phyloP scores from a whole-genome alignment of 2,329 filamentous ascomycete species.

The Beauveria sp. region DNA sequence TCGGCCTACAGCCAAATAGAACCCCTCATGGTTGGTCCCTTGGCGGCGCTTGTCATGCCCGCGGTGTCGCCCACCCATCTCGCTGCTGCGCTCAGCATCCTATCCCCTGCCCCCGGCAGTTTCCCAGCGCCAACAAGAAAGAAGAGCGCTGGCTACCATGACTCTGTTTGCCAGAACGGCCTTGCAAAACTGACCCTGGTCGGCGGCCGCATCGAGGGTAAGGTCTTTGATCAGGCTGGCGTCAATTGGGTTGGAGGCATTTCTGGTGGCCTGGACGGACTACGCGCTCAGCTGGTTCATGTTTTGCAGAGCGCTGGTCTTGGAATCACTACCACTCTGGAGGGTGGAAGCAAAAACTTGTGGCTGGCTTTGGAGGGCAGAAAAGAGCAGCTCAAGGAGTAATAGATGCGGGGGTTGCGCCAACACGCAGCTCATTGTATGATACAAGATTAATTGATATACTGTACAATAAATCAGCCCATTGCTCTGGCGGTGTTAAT shows the following conservation, averaged over 20 bases:
- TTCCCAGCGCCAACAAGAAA: slow-evolving; percentile 75
- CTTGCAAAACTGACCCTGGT: slow-evolving; percentile 82
- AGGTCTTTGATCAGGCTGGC: slow-evolving; percentile 70
- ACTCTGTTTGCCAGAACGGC: slow-evolving; percentile 68
- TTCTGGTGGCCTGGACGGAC: slow-evolving; percentile 68
- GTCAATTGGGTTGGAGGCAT: slow-evolving; percentile 63
- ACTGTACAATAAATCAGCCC: neutral
- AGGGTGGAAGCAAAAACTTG: slow-evolving; percentile 69
- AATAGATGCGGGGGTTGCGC: slow-evolving; percentile 1
- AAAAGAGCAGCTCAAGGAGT: slow-evolving; percentile 69
- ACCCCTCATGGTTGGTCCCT: slow-evolving; percentile 71
- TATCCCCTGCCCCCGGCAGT: slow-evolving; percentile 60
- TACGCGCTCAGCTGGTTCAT: slow-evolving; percentile 72
- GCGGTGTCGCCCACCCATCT: slow-evolving; percentile 76
- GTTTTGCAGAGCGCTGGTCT: slow-evolving; percentile 76
- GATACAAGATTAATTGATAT: neutral
- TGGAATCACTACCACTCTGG: slow-evolving; percentile 68
- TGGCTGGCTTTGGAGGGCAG: slow-evolving; percentile 85
- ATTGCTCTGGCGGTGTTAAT: neutral
- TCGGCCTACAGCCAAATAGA: slow-evolving; percentile 53
- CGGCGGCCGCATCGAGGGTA: slow-evolving; percentile 79
- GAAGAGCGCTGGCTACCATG: slow-evolving; percentile 74
- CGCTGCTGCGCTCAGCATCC: slow-evolving; percentile 69
- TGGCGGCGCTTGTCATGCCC: slow-evolving; percentile 75
- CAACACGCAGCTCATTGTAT: neutral